Conservation (phyloP, 768 basidiomycete species). For the Suillus tomentosus region DNA sequence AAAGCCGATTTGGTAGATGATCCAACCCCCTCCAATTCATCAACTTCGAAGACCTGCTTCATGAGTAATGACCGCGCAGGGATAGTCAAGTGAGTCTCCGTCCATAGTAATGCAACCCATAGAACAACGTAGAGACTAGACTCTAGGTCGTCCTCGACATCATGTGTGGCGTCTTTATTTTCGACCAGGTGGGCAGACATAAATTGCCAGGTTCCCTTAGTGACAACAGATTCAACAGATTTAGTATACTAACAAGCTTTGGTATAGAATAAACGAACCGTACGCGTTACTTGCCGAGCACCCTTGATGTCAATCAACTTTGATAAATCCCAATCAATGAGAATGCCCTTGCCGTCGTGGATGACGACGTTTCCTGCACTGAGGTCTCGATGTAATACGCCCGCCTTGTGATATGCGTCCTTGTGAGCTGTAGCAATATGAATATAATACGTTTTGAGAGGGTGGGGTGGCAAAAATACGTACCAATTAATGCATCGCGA, state of each 20-base stretch:
- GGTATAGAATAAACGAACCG: too few relatives aligned
- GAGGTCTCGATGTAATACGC: too few relatives aligned
- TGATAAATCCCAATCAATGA: too few relatives aligned
- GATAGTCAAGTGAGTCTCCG: background rate
- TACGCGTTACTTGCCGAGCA: too few relatives aligned
- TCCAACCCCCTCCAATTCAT: background rate
- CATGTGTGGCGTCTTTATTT: conserved; percentile 19
- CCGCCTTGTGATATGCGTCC: background rate
- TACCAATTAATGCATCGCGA: conserved; percentile 4
- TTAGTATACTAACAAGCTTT: background rate
- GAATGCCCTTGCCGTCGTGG: too few relatives aligned
- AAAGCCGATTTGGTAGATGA: background rate
- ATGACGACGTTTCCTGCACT: too few relatives aligned
- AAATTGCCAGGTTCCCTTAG: conserved; percentile 35
- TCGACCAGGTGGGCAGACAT: conserved; percentile 7
- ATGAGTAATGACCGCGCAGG: background rate
- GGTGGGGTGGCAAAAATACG: background rate
- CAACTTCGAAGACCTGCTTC: background rate
- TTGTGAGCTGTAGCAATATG: conserved; percentile 8
- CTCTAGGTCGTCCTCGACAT: conserved; percentile 33
- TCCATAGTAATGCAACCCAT: conserved; percentile 13
- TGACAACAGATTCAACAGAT: background rate
- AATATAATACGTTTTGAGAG: background rate
- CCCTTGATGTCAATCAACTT: too few relatives aligned
- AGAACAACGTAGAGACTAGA: conserved; percentile 29